Evolutionary conservation across 2,329 filamentous ascomycete genomes (phyloP), one percentile per base, ranked within the genome.

Genomic region (Diaporthe ilicicola): DNA sequence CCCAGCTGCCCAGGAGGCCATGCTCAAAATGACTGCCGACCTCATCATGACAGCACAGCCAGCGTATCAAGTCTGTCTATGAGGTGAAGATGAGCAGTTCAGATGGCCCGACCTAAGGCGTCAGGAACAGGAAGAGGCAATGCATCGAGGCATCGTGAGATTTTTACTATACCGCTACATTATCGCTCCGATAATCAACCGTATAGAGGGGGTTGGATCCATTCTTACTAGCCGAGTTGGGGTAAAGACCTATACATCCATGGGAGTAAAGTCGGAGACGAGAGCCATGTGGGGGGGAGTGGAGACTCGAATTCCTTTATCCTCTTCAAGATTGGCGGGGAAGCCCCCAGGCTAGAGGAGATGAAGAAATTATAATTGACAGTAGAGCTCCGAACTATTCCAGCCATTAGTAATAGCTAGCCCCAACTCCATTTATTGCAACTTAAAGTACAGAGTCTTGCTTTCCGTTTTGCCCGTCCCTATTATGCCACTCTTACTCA

Each of bases 81-180:
- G 29, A 62, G 42, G 19, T 10, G 24, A 34, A 62, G 56, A 48
- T 19, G 22, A 10, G 27, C 4, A 61, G 29, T 19, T 22, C 12
- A 34, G n/a, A 6, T 15, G 29, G 29, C 51, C 46, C n/a, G 24
- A 32, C 19, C 12, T 24, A 7, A 64, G 59, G 29, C 29, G 29
- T 17, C n/a, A 50, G 17, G 44, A 7, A 64, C n/a, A 64, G 19
- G 37, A 64, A 50, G n/a, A 9, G 7, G 24, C 12, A 8, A 27
- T 29, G 8, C 42, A 37, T 50, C 44, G 29, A 64, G 44, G 59
- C 59, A 50, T 50, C 59, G n/a, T 50, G 44, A 50, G 29, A 37
- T 64, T 3, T 34, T 62, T 15, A 8, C 59, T 50, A 50, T 64
- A 64, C 59, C 59, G 59, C 44, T 64, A 64, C 44, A 64, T 64